Evolutionary conservation across 192 early-diverging fungal species (phyloP), one percentile per base, ranked within the genome.

Genomic region (Lunasporangiospora selenospora): DNA sequence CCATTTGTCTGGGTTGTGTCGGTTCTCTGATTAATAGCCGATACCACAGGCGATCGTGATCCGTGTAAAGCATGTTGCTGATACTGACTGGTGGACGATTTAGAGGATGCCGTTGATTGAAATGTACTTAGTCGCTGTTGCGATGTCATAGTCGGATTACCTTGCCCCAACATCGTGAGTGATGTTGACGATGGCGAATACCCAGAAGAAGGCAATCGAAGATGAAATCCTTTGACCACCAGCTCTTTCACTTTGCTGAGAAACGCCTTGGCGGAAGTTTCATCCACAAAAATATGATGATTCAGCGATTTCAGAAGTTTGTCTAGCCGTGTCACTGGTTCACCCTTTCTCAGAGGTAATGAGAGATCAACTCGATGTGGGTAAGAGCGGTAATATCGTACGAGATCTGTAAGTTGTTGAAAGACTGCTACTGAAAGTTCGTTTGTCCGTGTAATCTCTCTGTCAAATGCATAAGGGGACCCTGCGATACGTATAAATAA

Each of bases 331-430:
- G 87, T 87, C 39, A 75, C 78, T 1, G 67, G 67, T 49, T 85
- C 86, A 32, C 60, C 75, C 29, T 75, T 70, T 12, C 79, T 43
- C 42, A 87, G 84, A 3, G 80, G 77, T 40, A 75, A 46, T 6
- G 78, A 62, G 65, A 92, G 60, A 27, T 93, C 83, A 8, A 89
- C 84, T 26, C 85, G 80, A 54, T 86, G 80, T 42, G 83, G 73
- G 67, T 89, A 75, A 18, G 53, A 64, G 13, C 85, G 77, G 47
- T 90, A 93, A 57, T 82, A 81, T 3, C 83, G 71, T 16, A 92
- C 77, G 27, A 95, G 62, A 11, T 59, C 65, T 18, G 56, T 76
- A 50, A 95, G 61, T 42, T 81, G 76, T 21, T 75, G 63, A 29
- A 89, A 69, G 21, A 91, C 73, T 5, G 81, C 83, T 0, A 39